Conservation (phyloP, 257 asterid species). For the Rauvolfia tetraphylla region DNA sequence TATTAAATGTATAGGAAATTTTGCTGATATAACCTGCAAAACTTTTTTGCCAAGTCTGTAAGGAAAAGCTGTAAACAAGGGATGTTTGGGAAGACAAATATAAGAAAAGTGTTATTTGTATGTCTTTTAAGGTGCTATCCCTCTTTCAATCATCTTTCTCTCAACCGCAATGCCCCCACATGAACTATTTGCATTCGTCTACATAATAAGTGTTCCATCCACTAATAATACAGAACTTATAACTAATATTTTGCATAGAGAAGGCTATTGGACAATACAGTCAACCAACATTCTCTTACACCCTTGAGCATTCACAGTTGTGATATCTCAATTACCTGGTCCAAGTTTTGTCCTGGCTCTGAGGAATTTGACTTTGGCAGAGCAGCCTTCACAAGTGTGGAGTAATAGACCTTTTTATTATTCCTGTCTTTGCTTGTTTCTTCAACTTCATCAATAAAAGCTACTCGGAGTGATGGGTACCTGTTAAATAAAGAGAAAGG, state of each 20-base stretch:
- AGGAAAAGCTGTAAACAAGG: neutral
- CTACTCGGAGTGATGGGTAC: slow-evolving; percentile 97
- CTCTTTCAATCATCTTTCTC: neutral
- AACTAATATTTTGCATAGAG: neutral
- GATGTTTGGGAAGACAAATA: neutral
- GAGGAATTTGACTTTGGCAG: slow-evolving; percentile 79
- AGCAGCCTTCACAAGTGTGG: slow-evolving; percentile 93
- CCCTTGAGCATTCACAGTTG: neutral
- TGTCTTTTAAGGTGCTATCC: neutral
- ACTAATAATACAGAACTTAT: neutral
- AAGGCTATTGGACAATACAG: neutral
- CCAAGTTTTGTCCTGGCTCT: slow-evolving; percentile 90
- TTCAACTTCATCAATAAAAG: slow-evolving; percentile 98
- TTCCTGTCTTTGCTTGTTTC: slow-evolving; percentile 82
- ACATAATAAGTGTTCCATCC: neutral
- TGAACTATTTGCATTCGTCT: neutral
- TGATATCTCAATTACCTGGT: slow-evolving; percentile 56
- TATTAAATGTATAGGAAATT: neutral
- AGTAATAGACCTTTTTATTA: slow-evolving; percentile 83
- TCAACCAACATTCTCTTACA: neutral
- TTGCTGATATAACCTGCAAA: neutral
- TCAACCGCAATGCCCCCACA: neutral
- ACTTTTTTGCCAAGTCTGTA: neutral
- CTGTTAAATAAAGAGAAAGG: slow-evolving; percentile 32
- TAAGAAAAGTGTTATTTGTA: neutral